These are phyloP conservation scores for Hysterangium stoloniferum DNA, from an alignment of 768 basidiomycete species.

Conservation along the genomic window DNA sequence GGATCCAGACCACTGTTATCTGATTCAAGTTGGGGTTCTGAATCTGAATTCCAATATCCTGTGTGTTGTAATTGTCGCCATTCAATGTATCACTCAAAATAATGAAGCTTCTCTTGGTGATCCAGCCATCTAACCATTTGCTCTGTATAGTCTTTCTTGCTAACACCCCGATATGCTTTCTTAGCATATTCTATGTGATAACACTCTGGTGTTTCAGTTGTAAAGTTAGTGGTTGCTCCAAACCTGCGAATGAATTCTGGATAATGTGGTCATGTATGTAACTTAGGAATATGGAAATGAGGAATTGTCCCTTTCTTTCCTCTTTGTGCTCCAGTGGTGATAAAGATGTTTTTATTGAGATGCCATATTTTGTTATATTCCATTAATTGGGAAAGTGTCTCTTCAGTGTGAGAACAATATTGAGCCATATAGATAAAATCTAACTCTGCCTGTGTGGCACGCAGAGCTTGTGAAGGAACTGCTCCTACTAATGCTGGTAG, in stretches of 20 bases:
- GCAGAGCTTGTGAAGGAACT: conserved; percentile 1
- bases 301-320: neutral
- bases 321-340: conserved; percentile 15
- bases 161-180: conserved; percentile 23
- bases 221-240: conserved; percentile 27
- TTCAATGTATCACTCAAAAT: neutral
- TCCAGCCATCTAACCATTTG: conserved; percentile 36
- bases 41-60: no score
- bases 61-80: no score
- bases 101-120: conserved; percentile 21
- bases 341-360: conserved; percentile 20
- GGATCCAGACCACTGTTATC: neutral
- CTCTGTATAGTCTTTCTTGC: conserved; percentile 22
- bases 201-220: conserved; percentile 28
- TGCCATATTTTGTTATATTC: conserved; percentile 20
- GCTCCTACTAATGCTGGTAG: conserved; percentile 2
- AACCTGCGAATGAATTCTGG: conserved; percentile 12
- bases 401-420: conserved; percentile 18
- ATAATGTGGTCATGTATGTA: conserved; percentile 20
- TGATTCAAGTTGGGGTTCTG: no score
- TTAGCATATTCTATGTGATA: conserved; percentile 29
- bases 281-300: conserved; percentile 23
- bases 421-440: conserved; percentile 25
- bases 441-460: conserved; percentile 11
- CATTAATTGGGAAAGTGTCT: conserved; percentile 15